These are phyloP conservation scores for Kluyveromyces siamensis DNA, from an alignment of 805 yeast genomes.

Conservation along the genomic window DNA sequence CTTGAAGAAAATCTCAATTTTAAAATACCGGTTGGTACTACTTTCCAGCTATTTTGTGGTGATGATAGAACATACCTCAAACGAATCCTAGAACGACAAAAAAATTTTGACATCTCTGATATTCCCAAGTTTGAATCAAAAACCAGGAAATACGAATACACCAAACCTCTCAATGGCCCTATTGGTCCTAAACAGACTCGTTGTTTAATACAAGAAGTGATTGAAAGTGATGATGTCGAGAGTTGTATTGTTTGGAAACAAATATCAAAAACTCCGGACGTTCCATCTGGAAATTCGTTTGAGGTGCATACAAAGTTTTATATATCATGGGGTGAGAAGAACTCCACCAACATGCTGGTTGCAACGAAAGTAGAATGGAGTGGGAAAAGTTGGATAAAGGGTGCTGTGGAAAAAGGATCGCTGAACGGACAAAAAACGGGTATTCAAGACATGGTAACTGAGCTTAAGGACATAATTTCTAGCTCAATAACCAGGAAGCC, in stretches of 20 bases:
- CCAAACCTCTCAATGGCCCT: slow-evolving; percentile 51
- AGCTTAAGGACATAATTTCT: slow-evolving; percentile 28
- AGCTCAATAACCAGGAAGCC: slow-evolving; percentile 8
- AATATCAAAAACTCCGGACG: slow-evolving; percentile 58
- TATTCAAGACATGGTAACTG: slow-evolving; percentile 36
- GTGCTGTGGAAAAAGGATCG: slow-evolving; percentile 68
- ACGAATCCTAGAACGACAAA: slow-evolving; percentile 44
- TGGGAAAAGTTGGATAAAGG: slow-evolving; percentile 67
- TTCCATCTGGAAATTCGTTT: slow-evolving; percentile 66
- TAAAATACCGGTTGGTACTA: slow-evolving; percentile 59
- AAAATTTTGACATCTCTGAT: slow-evolving; percentile 50
- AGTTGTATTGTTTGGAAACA: slow-evolving; percentile 38
- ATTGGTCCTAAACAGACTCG: slow-evolving; percentile 68
- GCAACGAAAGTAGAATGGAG: slow-evolving; percentile 60
- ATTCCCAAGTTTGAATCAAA: slow-evolving; percentile 35
- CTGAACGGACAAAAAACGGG: slow-evolving; percentile 66
- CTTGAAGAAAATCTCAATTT: slow-evolving; percentile 41
- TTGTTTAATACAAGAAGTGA: slow-evolving; percentile 48
- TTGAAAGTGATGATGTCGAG: slow-evolving; percentile 41
- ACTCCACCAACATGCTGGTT: slow-evolving; percentile 44
- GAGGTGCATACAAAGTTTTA: slow-evolving; percentile 50
- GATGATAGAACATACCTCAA: slow-evolving; percentile 42
- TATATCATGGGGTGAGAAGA: slow-evolving; percentile 55
- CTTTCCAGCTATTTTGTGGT: slow-evolving; percentile 52
- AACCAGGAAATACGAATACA: slow-evolving; percentile 44